A percentile compares a stretch with the other conserved stretches of the same genome.
These are phyloP conservation scores for Dactylellina cionopaga DNA, from an alignment of 2,329 filamentous ascomycete species.

Conservation along the genomic window DNA sequence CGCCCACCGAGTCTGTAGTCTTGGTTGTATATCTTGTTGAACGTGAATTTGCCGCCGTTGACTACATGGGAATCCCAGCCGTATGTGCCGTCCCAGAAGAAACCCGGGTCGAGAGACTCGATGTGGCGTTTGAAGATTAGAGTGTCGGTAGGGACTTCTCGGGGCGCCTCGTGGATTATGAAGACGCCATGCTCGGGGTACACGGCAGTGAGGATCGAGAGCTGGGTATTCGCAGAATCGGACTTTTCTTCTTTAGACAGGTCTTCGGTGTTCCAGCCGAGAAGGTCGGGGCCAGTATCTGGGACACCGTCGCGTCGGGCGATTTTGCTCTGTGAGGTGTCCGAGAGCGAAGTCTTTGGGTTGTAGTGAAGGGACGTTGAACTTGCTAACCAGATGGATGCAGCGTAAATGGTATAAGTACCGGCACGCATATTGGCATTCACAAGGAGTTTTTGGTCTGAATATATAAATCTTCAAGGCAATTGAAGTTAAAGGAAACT, in stretches of 20 bases:
- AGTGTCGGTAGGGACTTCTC: background rate
- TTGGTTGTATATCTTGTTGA: slow-evolving; percentile 20
- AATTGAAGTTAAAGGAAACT: background rate
- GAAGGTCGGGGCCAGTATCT: background rate
- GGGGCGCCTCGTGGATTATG: slow-evolving; percentile 12
- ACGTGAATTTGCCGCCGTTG: slow-evolving; percentile 8
- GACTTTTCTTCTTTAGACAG: background rate
- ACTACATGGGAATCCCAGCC: slow-evolving; percentile 19
- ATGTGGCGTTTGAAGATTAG: slow-evolving; percentile 10
- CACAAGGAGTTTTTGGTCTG: no score
- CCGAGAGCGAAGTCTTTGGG: background rate
- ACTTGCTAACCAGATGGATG: background rate
- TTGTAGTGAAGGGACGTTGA: background rate
- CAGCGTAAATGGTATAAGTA: background rate
- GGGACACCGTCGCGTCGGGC: background rate
- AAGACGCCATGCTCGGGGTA: slow-evolving; percentile 8
- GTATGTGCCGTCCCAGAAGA: slow-evolving; percentile 21
- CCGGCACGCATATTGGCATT: background rate
- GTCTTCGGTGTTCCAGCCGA: slow-evolving; percentile 3
- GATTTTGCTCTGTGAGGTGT: background rate
- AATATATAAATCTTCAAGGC: background rate
- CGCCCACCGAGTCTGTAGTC: slow-evolving; percentile 7
- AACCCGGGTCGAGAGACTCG: slow-evolving; percentile 10
- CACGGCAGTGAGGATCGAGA: slow-evolving; percentile 1
- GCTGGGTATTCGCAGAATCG: slow-evolving; percentile 4